A percentile compares a stretch with the other conserved stretches of the same genome.
Evolutionary conservation across 2,329 filamentous ascomycete species (phyloP).

Genomic region (Cytospora mali): DNA sequence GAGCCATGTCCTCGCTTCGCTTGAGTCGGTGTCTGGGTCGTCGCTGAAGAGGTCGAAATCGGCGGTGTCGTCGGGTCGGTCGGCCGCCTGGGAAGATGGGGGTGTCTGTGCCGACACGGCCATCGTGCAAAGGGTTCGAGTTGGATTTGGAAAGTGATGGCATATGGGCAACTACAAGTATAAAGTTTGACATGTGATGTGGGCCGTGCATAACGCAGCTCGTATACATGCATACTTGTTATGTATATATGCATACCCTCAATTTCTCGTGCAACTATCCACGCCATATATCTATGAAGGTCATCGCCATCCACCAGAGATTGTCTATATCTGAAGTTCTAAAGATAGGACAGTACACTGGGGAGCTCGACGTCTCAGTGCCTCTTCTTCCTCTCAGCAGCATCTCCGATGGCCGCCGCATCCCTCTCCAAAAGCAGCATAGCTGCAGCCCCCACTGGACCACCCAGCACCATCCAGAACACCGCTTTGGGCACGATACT

Average conservation of each 20-base stretch:
- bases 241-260: too few relatives aligned
- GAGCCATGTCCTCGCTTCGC: background rate
- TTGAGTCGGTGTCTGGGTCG: slow-evolving; percentile 5
- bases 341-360: background rate
- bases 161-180: background rate
- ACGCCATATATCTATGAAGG: background rate
- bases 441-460: slow-evolving; percentile 48
- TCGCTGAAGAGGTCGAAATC: slow-evolving; percentile 24
- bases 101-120: background rate
- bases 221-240: too few relatives aligned
- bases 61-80: slow-evolving; percentile 1
- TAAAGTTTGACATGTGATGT: background rate
- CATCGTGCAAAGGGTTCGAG: background rate
- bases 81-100: background rate
- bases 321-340: background rate
- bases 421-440: slow-evolving; percentile 54
- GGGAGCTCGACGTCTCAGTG: background rate
- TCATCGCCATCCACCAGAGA: background rate
- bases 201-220: background rate
- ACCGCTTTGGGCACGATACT: slow-evolving; percentile 39
- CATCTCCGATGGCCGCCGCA: slow-evolving; percentile 27
- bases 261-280: background rate
- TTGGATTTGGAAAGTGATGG: background rate
- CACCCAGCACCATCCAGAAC: slow-evolving; percentile 41
- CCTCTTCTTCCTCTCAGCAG: background rate